These are phyloP conservation scores for Scedosporium aurantiacum DNA, from an alignment of 2,329 filamentous ascomycete species.

Conservation along the genomic window DNA sequence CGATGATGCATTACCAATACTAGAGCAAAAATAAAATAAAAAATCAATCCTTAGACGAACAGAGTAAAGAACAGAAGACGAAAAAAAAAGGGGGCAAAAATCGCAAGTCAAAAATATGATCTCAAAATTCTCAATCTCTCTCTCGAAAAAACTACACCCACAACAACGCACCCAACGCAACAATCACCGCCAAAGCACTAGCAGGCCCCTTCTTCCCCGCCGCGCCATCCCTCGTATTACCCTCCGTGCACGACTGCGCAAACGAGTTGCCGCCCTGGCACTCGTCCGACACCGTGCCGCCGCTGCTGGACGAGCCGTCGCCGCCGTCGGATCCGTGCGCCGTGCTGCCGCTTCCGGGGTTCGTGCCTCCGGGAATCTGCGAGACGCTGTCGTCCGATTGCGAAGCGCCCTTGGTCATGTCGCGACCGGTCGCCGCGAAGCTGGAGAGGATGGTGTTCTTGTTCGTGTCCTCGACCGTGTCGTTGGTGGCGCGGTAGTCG, in stretches of 20 bases:
- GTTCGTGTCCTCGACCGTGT: conserved; percentile 65
- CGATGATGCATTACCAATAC: too few species aligned
- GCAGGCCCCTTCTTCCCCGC: not conserved
- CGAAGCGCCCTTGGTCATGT: conserved; percentile 45
- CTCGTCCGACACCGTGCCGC: conserved; percentile 1
- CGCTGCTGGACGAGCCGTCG: conserved; percentile 4
- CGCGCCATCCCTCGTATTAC: not conserved
- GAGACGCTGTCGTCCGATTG: conserved; percentile 12
- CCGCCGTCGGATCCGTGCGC: not conserved
- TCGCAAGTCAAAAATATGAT: not conserved
- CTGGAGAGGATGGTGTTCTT: conserved; percentile 67
- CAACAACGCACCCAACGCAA: conserved; percentile 3
- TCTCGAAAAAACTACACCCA: not conserved
- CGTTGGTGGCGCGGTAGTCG: conserved; percentile 53
- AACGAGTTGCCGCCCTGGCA: conserved; percentile 5
- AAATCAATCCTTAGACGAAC: not conserved
- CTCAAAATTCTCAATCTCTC: not conserved
- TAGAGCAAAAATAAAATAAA: too few species aligned
- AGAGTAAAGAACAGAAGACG: not conserved
- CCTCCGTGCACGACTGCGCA: conserved; percentile 9
- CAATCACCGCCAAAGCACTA: conserved; percentile 2
- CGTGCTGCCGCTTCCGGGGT: not conserved
- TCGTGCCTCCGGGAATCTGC: conserved; percentile 11
- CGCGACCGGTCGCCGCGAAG: conserved; percentile 66
- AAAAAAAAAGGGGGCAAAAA: not conserved